phyloP scores from a whole-genome alignment of 2,329 filamentous ascomycete species.

The Epicoccum sorghinum region DNA sequence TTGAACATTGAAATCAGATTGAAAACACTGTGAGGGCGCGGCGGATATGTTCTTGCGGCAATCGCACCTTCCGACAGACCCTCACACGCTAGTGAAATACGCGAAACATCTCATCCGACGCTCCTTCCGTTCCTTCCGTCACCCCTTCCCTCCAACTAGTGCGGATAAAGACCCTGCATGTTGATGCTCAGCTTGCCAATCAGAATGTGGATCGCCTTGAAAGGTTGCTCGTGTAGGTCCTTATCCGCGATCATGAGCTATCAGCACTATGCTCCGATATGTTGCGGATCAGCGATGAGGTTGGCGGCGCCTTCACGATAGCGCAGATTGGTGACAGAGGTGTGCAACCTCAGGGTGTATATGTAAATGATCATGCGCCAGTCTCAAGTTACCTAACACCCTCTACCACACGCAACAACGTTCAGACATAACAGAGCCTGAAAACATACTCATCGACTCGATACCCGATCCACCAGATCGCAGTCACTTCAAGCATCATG shows the following conservation, averaged over 20 bases:
- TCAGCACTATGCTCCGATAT: slow-evolving; percentile 5
- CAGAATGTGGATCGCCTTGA: neutral
- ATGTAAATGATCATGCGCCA: slow-evolving; percentile 1
- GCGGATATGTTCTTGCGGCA: neutral
- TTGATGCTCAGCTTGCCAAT: neutral
- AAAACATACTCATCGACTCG: too few species aligned
- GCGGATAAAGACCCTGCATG: slow-evolving; percentile 4
- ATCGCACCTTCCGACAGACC: slow-evolving; percentile 7
- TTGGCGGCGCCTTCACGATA: slow-evolving; percentile 10
- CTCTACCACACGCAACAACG: neutral
- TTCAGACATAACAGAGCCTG: neutral
- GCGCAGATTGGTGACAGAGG: slow-evolving; percentile 3
- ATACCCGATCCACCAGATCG: neutral
- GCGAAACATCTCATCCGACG: slow-evolving; percentile 6
- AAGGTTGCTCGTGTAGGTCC: neutral
- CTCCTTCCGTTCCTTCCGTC: slow-evolving; percentile 13
- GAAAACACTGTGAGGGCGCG: too few species aligned
- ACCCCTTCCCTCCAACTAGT: neutral
- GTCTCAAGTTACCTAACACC: neutral
- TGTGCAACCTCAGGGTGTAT: neutral
- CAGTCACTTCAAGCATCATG: slow-evolving; percentile 3
- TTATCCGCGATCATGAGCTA: slow-evolving; percentile 7
- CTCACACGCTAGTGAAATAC: neutral
- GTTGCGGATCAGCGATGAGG: slow-evolving; percentile 9
- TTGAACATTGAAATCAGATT: neutral